Base-by-base conservation (phyloP, 2,329 filamentous ascomycete species). In the Colletotrichum phormii region DNA sequence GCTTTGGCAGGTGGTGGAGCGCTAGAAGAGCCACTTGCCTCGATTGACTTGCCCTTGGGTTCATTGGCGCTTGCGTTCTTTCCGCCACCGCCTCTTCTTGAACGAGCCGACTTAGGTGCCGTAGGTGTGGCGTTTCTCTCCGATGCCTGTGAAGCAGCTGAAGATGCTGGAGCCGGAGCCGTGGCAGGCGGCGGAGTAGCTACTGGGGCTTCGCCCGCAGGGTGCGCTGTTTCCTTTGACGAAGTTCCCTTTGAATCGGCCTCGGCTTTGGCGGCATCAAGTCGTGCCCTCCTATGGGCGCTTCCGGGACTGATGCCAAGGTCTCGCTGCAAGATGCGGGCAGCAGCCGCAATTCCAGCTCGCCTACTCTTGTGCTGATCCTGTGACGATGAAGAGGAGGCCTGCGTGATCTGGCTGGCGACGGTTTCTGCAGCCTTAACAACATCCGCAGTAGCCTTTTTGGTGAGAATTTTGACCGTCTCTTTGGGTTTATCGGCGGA, bases 261-360 rank as follows among this genome's bases (percentile, higher is more conserved):
- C 24, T 91, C 89, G 1, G 87, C 85, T 79, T 90, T 90, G 13
- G 88, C 87, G 62, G 87, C 88, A 76, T 90, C 88, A 72, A 89
- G 87, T 8, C 89, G 87, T 18, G 89, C 89, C 78, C 88, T 88
- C 71, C 91, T 85, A 79, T 91, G 89, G 15, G 90, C 89, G 76
- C 88, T 90, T 49, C 89, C 89, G 12, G 90, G 89, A 71, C 89
- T 91, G 1, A 93, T 85, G 24, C 91, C 91, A 22, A 93, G 84
- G 74, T 93, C 91, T 42, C 91, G 88, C 79, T 92, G 90, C 22
- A 93, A 77, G 65, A 93, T 90, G 18, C 90, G 87, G 12, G 91
- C 90, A 12, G 91, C 90, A 9, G 90, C 89, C 35, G 90, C 86
- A 64, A 92, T 91, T n/a, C 87, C 89, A 6, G 88, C 87, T 54